These are phyloP conservation scores for Rhizophagus sp. DNA, from an alignment of 192 early-diverging fungal species.

Conservation along the genomic window DNA sequence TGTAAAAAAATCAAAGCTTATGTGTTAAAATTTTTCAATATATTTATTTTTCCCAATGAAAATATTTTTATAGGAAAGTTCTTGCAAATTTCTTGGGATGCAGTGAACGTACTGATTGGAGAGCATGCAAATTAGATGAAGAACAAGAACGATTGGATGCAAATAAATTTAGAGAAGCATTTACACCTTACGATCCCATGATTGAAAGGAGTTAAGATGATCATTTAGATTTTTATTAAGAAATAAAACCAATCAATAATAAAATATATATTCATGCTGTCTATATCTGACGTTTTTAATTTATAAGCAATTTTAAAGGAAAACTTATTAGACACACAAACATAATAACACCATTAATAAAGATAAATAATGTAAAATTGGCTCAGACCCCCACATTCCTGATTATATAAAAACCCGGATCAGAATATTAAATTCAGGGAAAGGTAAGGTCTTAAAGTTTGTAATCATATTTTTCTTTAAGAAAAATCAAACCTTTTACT, in stretches of 20 bases:
- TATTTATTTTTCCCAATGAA: not conserved
- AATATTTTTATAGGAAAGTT: conserved; percentile 46
- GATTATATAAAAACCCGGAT: not conserved
- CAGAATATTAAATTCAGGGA: not conserved
- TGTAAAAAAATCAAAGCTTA: not conserved
- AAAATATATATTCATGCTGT: no score
- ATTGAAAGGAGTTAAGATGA: not conserved
- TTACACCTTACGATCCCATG: conserved; percentile 2
- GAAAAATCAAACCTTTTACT: not conserved
- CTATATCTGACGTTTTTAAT: no score
- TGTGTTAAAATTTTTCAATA: not conserved
- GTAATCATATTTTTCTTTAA: not conserved
- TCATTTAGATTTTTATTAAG: no score
- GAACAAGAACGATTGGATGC: conserved; percentile 12
- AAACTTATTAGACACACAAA: no score
- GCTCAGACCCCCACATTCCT: not conserved
- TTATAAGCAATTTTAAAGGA: no score
- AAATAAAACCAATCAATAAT: no score
- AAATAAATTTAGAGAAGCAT: conserved; percentile 15
- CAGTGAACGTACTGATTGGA: conserved; percentile 82
- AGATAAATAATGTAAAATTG: not conserved
- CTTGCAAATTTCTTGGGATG: conserved; percentile 65
- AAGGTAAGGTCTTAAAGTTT: not conserved
- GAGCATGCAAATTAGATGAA: conserved; percentile 49
- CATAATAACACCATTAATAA: not conserved